Percentiles rank a stretch among this genome's conserved stretches.
Conservation (phyloP, 2,329 filamentous ascomycete genomes). For the Onygena corvina region DNA sequence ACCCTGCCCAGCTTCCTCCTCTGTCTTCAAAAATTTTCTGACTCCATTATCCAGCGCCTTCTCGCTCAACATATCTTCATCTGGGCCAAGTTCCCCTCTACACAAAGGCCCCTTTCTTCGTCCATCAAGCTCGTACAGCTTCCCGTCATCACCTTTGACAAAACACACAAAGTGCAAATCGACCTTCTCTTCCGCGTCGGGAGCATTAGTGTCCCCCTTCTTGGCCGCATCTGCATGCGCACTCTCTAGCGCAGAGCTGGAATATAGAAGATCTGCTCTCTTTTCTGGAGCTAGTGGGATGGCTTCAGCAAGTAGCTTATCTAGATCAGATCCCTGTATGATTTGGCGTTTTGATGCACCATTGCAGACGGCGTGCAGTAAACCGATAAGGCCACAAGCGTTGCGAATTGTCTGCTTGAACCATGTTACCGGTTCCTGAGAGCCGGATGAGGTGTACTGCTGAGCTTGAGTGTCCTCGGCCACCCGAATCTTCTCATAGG, state of each 20-base stretch:
- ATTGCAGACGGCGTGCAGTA: conserved; percentile 73
- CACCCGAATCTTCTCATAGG: conserved; percentile 64
- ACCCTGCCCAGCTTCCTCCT: conserved; percentile 44
- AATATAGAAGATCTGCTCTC: conserved; percentile 64
- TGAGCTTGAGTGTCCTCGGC: conserved; percentile 55
- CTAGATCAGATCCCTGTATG: conserved; percentile 35
- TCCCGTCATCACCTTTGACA: conserved; percentile 59
- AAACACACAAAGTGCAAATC: conserved; percentile 96
- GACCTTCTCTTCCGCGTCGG: conserved; percentile 64
- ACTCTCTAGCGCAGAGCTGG: conserved; percentile 58
- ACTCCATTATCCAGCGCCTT: conserved; percentile 62
- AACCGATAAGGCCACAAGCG: conserved; percentile 79
- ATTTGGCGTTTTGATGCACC: conserved; percentile 56
- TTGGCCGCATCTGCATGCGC: conserved; percentile 69
- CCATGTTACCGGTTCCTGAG: conserved; percentile 70
- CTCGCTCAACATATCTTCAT: conserved; percentile 63
- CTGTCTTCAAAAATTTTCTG: conserved; percentile 47
- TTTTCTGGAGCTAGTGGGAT: conserved; percentile 53
- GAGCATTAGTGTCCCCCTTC: conserved; percentile 65
- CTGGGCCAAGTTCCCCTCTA: conserved; percentile 45
- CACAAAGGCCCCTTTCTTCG: conserved; percentile 60
- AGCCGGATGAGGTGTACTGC: conserved; percentile 57
- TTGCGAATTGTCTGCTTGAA: conserved; percentile 92
- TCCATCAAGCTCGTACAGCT: conserved; percentile 73
- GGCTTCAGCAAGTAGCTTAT: conserved; percentile 55